Evolutionary conservation across 108 stramenopile genomes (phyloP).

Genomic region (Cyclotella distinguenda): DNA sequence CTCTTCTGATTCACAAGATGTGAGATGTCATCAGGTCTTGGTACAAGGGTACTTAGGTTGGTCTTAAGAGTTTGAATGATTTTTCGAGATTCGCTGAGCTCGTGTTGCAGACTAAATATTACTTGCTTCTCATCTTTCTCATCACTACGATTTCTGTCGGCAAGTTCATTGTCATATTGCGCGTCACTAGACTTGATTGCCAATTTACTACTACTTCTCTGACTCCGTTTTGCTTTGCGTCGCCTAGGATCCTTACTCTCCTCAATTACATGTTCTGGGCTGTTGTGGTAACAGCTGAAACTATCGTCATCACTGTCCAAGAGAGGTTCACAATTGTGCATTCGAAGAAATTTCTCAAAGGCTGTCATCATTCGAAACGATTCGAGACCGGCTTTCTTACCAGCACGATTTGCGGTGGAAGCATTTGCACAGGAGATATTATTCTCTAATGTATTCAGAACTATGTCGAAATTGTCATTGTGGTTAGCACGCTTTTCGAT

Average conservation of each 20-base stretch:
- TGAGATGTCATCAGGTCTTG: neutral
- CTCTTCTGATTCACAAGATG: conserved; percentile 10
- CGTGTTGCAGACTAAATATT: neutral
- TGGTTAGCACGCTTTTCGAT: neutral
- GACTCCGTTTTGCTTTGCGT: neutral
- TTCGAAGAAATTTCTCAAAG: conserved; percentile 9
- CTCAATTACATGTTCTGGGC: neutral
- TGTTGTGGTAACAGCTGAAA: conserved; percentile 10
- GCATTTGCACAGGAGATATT: neutral
- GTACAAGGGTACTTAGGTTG: neutral
- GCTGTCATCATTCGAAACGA: neutral
- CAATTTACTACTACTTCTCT: too few species aligned
- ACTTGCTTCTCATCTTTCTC: conserved; percentile 1
- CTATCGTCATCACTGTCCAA: conserved; percentile 25
- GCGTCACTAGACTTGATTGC: too few species aligned
- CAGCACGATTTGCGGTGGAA: neutral
- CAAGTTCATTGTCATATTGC: too few species aligned
- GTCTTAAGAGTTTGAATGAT: neutral
- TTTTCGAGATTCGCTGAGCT: conserved; percentile 6
- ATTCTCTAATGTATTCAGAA: neutral
- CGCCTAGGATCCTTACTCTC: neutral
- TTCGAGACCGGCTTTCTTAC: neutral
- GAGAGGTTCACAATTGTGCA: conserved; percentile 17
- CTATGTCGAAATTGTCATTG: neutral
- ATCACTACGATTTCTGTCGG: too few species aligned